Percentiles rank a stretch among this genome's conserved stretches.
These are phyloP conservation scores for Microbotryum intermedium DNA, from an alignment of 1,284 basidiomycete genomes.

Conservation along the genomic window DNA sequence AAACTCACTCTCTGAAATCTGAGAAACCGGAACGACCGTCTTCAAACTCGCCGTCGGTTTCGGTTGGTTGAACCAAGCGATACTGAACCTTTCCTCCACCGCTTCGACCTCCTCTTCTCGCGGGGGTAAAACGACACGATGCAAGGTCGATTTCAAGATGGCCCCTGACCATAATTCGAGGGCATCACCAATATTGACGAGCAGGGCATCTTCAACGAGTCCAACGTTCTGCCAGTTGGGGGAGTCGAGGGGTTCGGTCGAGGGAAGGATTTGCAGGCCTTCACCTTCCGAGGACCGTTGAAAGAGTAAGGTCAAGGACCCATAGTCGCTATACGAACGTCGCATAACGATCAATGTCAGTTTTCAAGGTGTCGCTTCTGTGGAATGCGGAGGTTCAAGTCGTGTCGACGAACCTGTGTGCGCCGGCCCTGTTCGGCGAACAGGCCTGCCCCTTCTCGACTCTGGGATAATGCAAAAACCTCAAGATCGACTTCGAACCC, in stretches of 20 bases:
- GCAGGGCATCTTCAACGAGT: conserved; percentile 13
- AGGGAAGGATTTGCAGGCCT: conserved; percentile 23
- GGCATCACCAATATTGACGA: conserved; percentile 25
- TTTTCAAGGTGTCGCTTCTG: neutral
- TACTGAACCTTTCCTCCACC: conserved; percentile 17
- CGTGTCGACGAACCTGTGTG: conserved; percentile 9
- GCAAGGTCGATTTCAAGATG: conserved; percentile 23
- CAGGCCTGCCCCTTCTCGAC: conserved; percentile 4
- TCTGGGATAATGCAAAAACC: conserved; percentile 25
- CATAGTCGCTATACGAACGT: conserved; percentile 18
- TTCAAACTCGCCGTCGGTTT: conserved; percentile 9
- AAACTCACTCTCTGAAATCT: conserved; percentile 17
- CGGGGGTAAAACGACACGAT: conserved; percentile 20
- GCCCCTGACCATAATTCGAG: conserved; percentile 25
- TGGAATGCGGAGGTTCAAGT: neutral
- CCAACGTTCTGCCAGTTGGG: conserved; percentile 18
- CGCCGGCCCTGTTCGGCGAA: conserved; percentile 23
- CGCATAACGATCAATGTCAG: too few relatives aligned
- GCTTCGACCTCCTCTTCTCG: too few relatives aligned
- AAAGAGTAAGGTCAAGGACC: conserved; percentile 17
- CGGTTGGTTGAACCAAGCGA: conserved; percentile 29
- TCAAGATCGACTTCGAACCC: conserved; percentile 18
- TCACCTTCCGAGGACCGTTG: conserved; percentile 19
- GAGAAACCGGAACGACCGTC: conserved; percentile 17
- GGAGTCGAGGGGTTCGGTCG: conserved; percentile 10